Conservation (phyloP, 495 filamentous ascomycete species). For the Hyaloscypha finlandica region DNA sequence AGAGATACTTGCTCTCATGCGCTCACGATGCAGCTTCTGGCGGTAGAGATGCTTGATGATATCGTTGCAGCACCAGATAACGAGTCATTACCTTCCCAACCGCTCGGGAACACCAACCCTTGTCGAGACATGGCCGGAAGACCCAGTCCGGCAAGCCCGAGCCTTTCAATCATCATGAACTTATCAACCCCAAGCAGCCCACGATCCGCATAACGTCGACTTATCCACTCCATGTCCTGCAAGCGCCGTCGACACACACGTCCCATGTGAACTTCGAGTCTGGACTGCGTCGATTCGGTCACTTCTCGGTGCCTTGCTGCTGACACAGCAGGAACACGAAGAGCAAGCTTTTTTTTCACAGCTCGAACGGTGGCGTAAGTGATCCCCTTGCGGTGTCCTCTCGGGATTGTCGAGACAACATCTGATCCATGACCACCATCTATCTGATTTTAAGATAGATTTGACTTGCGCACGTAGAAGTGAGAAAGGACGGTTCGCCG, state of each 20-base stretch:
- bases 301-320: slow-evolving; percentile 8
- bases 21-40: too few species aligned
- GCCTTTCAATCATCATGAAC: background rate
- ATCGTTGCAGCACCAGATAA: too few species aligned
- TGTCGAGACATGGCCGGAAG: background rate
- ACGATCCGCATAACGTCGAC: too few species aligned
- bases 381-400: background rate
- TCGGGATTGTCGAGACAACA: too few species aligned
- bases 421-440: background rate
- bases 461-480: background rate
- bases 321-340: background rate
- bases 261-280: background rate
- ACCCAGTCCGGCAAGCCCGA: background rate
- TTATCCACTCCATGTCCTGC: too few species aligned
- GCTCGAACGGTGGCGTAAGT: background rate
- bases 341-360: background rate
- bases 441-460: background rate
- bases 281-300: slow-evolving; percentile 1
- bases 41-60: too few species aligned
- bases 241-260: too few species aligned
- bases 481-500: too few species aligned
- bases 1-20: background rate
- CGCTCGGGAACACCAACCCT: background rate
- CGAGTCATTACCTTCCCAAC: background rate
- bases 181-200: background rate